Evolutionary conservation across 2,329 filamentous ascomycete genomes (phyloP).

Genomic region (Fusarium sp.): DNA sequence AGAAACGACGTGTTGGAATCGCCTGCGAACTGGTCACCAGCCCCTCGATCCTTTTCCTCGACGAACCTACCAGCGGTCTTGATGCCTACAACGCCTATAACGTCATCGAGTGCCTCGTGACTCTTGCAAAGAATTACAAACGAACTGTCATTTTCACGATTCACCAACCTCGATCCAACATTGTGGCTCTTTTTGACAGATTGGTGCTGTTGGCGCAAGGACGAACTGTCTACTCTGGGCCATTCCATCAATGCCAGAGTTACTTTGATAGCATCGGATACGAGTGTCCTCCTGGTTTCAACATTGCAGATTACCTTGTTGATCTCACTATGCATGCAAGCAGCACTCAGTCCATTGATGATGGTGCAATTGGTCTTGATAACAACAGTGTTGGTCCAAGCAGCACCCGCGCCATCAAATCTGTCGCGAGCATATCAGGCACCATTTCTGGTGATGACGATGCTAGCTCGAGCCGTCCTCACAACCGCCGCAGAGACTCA

Average conservation of each 20-base stretch:
- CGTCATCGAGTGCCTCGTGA: slow-evolving; percentile 95
- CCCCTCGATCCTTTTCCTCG: slow-evolving; percentile 95
- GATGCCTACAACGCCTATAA: slow-evolving; percentile 99
- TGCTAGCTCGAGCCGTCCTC: slow-evolving; percentile 70
- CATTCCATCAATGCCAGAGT: slow-evolving; percentile 86
- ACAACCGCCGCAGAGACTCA: slow-evolving; percentile 79
- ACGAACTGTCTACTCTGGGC: slow-evolving; percentile 91
- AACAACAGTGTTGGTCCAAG: slow-evolving; percentile 80
- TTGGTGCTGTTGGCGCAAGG: slow-evolving; percentile 92
- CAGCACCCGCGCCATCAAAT: slow-evolving; percentile 90
- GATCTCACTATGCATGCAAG: slow-evolving; percentile 98
- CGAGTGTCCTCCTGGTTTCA: slow-evolving; percentile 94
- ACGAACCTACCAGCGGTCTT: slow-evolving; percentile 95
- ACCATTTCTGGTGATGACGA: slow-evolving; percentile 78
- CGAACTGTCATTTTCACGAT: slow-evolving; percentile 98
- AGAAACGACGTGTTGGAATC: slow-evolving; percentile 95
- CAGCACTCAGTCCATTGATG: slow-evolving; percentile 66
- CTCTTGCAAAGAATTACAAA: slow-evolving; percentile 94
- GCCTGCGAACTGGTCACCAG: slow-evolving; percentile 98
- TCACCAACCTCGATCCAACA: slow-evolving; percentile 97
- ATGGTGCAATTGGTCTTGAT: slow-evolving; percentile 66
- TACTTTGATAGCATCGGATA: slow-evolving; percentile 96
- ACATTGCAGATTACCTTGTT: slow-evolving; percentile 97
- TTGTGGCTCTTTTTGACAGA: slow-evolving; percentile 95
- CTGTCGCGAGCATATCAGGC: slow-evolving; percentile 85